These are phyloP conservation scores for Anthostomella pinea DNA, from an alignment of 2,329 filamentous ascomycete genomes.

Conservation along the genomic window DNA sequence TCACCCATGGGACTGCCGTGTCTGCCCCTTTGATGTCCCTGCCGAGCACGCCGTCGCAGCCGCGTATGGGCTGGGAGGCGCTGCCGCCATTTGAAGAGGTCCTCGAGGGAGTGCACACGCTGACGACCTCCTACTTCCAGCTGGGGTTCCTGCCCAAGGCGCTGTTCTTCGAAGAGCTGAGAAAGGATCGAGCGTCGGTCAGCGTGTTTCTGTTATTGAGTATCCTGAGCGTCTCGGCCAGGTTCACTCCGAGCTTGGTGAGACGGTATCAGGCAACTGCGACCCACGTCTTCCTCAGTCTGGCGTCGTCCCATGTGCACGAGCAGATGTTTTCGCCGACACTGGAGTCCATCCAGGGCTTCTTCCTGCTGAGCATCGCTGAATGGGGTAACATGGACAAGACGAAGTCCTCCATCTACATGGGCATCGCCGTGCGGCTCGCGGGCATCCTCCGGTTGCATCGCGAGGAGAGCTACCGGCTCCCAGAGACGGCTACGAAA, in stretches of 20 bases:
- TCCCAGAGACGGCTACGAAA: slow-evolving; percentile 22
- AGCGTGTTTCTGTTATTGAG: slow-evolving; percentile 29
- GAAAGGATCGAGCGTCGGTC: slow-evolving; percentile 15
- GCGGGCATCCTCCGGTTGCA: slow-evolving; percentile 35
- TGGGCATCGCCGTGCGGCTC: slow-evolving; percentile 38
- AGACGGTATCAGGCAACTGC: slow-evolving; percentile 24
- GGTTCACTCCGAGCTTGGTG: slow-evolving; percentile 29
- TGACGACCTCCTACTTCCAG: too few species aligned
- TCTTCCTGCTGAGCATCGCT: slow-evolving; percentile 33
- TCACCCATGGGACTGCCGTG: too few species aligned
- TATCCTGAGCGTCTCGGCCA: slow-evolving; percentile 31
- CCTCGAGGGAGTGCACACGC: too few species aligned
- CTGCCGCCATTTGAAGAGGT: too few species aligned
- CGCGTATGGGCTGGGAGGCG: too few species aligned
- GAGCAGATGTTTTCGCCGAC: slow-evolving; percentile 29
- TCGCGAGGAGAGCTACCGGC: slow-evolving; percentile 35
- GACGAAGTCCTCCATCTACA: slow-evolving; percentile 33
- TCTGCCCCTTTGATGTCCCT: too few species aligned
- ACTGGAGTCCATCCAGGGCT: slow-evolving; percentile 30
- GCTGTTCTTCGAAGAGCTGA: slow-evolving; percentile 29
- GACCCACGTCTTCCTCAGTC: slow-evolving; percentile 28
- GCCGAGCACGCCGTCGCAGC: too few species aligned
- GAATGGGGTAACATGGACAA: slow-evolving; percentile 35
- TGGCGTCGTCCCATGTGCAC: slow-evolving; percentile 22
- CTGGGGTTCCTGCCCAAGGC: slow-evolving; percentile 33